Evolutionary conservation across 306 rosid genomes (phyloP), one percentile per base, ranked within the genome.

Genomic region (Corylus avellana): DNA sequence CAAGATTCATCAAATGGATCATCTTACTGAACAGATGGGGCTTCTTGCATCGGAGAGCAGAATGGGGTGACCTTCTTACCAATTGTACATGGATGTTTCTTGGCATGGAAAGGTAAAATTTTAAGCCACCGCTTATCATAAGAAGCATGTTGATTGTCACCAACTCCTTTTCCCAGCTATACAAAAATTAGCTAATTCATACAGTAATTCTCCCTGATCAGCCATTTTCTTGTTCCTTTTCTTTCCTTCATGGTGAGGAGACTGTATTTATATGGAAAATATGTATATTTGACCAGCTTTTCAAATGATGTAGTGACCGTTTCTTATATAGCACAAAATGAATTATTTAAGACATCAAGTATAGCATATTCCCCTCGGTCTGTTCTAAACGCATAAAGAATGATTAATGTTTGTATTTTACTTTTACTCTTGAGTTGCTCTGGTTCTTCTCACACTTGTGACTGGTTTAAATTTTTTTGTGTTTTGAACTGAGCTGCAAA

Each of bases 1-100:
- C 63, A 87, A 84, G 78, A 80, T 64, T 83, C 91, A 84, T 25
- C 79, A 79, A 53, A 59, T 87, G 79, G 89, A 82, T 74, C 76
- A 75, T 79, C 88, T 92, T 73, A 79, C 97, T 35, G 90, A 89
- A 81, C 90, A 88, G 77, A 84, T 89, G 91, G 94, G 87, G 80
- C 88, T 90, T 74, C 88, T 90, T 77, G 86, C 91, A 64, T 87
- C 92, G 0, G 72, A 80, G 59, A 59, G 70, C 48, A 56, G 77
- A 76, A 79, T 63, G 67, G 80, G 71, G 12, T 86, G 84, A 86
- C 74, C 83, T 72, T 74, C 85, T 70, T 75, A 56, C 50, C 84
- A 81, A 66, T 55, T 87, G 79, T 84, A 83, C 73, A 74, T 81
- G 77, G 69, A 49, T 78, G 82, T 83, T 82, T 73, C 78, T 78